Evolutionary conservation across 116 monocot genomes (phyloP).

Genomic region (Posidonia oceanica): DNA sequence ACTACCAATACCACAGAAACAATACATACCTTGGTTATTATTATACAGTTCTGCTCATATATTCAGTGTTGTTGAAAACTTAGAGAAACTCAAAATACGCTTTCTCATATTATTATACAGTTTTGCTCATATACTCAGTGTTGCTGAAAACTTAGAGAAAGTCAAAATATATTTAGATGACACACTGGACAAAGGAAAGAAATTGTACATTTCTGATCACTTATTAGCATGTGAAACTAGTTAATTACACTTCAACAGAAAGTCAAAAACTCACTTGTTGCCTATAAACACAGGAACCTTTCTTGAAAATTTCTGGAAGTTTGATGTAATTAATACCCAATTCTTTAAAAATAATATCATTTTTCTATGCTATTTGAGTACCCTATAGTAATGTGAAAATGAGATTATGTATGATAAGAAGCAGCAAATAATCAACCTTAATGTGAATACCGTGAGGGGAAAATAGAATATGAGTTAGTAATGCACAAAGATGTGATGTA

Average conservation of each 20-base stretch:
- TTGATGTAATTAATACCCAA: constrained; percentile 68
- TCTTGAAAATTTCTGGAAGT: constrained; percentile 60
- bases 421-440: too few species aligned
- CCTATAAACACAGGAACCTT: constrained; percentile 70
- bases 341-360: constrained; percentile 63
- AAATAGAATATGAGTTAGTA: too few species aligned
- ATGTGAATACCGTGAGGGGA: too few species aligned
- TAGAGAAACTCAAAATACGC: too few species aligned
- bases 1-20: too few species aligned
- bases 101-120: too few species aligned
- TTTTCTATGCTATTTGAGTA: constrained; percentile 56
- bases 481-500: constrained; percentile 9
- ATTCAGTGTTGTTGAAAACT: too few species aligned
- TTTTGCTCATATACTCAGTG: too few species aligned
- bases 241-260: neutral
- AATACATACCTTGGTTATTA: too few species aligned
- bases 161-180: too few species aligned
- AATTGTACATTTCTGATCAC: neutral
- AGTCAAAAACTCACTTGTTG: constrained; percentile 27
- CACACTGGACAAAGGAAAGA: neutral
- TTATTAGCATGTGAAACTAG: neutral
- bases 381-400: constrained; percentile 22
- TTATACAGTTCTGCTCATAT: too few species aligned
- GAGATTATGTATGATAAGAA: neutral
- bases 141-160: too few species aligned